Evolutionary conservation across 192 early-diverging fungal genomes (phyloP).

Genomic region (Rhizoclosmatium globosum): DNA sequence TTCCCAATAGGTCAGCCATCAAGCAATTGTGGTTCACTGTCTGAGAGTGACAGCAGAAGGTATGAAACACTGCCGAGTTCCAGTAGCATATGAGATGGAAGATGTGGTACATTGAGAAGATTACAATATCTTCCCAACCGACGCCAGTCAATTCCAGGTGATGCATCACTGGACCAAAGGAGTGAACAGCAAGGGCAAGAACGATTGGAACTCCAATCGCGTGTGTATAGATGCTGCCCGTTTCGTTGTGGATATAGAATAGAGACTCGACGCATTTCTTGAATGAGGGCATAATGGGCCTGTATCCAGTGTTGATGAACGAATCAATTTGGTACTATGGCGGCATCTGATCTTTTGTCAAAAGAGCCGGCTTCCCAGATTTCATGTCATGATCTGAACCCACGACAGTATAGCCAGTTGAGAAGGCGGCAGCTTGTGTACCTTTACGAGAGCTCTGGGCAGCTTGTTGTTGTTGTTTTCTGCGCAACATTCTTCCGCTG

Average conservation of each 20-base stretch:
- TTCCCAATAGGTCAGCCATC: conserved; percentile 83
- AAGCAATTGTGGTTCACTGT: neutral
- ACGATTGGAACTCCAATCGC: conserved; percentile 73
- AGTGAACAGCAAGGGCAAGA: conserved; percentile 46
- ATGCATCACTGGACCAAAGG: conserved; percentile 33
- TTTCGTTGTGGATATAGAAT: conserved; percentile 92
- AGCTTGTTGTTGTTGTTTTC: too few species aligned
- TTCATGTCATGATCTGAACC: too few species aligned
- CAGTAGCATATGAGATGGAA: neutral
- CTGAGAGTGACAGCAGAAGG: conserved; percentile 19
- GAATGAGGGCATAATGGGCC: conserved; percentile 79
- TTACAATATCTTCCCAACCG: neutral
- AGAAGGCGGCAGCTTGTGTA: too few species aligned
- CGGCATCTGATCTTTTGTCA: conserved; percentile 9
- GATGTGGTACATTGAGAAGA: neutral
- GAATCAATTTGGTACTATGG: conserved; percentile 40
- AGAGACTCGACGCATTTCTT: conserved; percentile 75
- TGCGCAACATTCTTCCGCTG: too few species aligned
- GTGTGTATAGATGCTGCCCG: conserved; percentile 91
- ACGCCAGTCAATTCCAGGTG: neutral
- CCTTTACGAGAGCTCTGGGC: too few species aligned
- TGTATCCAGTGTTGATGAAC: conserved; percentile 82
- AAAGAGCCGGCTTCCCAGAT: neutral
- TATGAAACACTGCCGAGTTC: conserved; percentile 6
- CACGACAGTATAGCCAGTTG: too few species aligned